phyloP scores from a whole-genome alignment of 768 basidiomycete species.

The Auriscalpium orientale region DNA sequence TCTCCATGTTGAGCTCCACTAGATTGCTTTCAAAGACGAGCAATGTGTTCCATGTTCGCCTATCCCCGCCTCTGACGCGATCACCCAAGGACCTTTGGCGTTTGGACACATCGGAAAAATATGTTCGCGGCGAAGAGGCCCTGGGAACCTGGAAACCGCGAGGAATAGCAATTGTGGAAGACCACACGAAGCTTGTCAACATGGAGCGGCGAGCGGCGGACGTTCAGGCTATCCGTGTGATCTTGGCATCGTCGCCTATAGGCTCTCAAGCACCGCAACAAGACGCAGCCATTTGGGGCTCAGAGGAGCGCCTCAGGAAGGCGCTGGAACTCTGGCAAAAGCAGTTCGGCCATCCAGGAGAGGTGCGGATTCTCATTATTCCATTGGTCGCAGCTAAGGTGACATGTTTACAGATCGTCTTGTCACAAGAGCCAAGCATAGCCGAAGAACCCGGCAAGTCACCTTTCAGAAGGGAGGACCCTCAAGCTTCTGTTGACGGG shows the following conservation, averaged over 20 bases:
- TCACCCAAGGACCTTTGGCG: constrained; percentile 90
- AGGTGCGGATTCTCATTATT: constrained; percentile 39
- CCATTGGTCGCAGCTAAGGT: too few species aligned
- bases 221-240: constrained; percentile 80
- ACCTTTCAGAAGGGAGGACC: constrained; percentile 25
- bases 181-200: constrained; percentile 64
- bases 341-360: constrained; percentile 65
- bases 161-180: constrained; percentile 83
- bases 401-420: constrained; percentile 50
- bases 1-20: constrained; percentile 69
- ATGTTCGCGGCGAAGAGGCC: constrained; percentile 86
- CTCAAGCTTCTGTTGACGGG: constrained; percentile 40
- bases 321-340: constrained; percentile 79
- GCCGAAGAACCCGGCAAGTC: constrained; percentile 35
- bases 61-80: constrained; percentile 79
- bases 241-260: constrained; percentile 49
- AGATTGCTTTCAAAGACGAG: constrained; percentile 75
- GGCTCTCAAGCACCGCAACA: constrained; percentile 38
- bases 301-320: constrained; percentile 56
- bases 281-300: constrained; percentile 57
- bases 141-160: constrained; percentile 81
- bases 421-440: constrained; percentile 65
- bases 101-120: constrained; percentile 90
- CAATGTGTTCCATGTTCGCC: constrained; percentile 73
- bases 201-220: constrained; percentile 77